Evolutionary conservation across 1,139 yeast genomes (phyloP).

Genomic region (Zygoascus sp.): DNA sequence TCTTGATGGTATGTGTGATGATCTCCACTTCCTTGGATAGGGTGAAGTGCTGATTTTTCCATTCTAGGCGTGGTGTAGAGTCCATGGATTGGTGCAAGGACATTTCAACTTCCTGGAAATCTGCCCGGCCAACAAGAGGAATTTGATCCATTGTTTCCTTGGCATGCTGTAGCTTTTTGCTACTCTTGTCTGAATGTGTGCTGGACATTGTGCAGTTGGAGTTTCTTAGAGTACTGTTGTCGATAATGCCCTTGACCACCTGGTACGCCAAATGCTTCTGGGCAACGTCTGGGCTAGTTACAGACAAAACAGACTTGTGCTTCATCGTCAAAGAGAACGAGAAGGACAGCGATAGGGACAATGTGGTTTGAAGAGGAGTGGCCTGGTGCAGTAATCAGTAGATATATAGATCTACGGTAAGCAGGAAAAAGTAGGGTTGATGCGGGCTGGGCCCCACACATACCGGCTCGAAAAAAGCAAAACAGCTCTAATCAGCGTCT

Average conservation of each 20-base stretch:
- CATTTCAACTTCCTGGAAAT: background rate
- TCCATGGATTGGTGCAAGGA: background rate
- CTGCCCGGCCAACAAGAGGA: background rate
- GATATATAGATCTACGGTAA: background rate
- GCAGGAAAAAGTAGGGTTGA: too few relatives aligned
- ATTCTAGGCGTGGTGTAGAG: background rate
- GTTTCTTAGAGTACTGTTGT: background rate
- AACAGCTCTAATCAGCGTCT: too few relatives aligned
- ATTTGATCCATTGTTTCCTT: background rate
- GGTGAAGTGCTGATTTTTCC: slow-evolving; percentile 8
- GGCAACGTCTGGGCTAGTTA: background rate
- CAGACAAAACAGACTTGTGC: background rate
- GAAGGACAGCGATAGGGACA: background rate
- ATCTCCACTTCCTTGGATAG: slow-evolving; percentile 6
- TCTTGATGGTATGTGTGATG: slow-evolving; percentile 4
- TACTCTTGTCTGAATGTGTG: background rate
- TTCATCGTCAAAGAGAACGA: slow-evolving; percentile 4
- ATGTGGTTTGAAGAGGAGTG: too few relatives aligned
- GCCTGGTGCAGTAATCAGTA: background rate
- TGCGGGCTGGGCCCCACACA: too few relatives aligned
- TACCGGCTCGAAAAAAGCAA: too few relatives aligned
- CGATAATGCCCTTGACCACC: slow-evolving; percentile 5
- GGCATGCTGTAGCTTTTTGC: background rate
- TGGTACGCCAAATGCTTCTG: slow-evolving; percentile 1
- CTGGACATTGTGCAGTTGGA: background rate